Conservation (phyloP, 2,329 filamentous ascomycete genomes). For the Aspergillus ibericus region DNA sequence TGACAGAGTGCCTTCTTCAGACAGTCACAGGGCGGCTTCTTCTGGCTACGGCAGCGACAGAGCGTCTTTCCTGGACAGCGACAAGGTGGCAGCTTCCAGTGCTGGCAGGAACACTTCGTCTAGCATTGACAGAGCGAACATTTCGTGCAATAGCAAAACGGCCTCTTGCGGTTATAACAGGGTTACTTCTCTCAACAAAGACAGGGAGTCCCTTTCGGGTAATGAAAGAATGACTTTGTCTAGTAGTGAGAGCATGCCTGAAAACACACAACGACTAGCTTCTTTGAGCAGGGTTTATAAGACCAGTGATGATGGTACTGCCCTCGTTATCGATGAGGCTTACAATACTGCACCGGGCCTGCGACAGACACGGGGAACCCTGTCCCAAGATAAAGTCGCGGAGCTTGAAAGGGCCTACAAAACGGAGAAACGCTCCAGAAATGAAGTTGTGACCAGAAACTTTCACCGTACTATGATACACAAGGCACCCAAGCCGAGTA, state of each 20-base stretch:
- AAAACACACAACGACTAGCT: conserved; percentile 5
- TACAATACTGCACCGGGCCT: background rate
- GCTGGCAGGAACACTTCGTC: background rate
- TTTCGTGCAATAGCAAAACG: background rate
- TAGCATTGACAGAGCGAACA: background rate
- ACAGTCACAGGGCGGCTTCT: background rate
- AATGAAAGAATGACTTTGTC: background rate
- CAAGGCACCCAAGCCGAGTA: conserved; percentile 19
- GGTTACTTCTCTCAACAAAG: background rate
- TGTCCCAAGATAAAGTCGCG: conserved; percentile 10
- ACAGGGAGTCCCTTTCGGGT: background rate
- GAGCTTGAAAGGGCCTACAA: conserved; percentile 16
- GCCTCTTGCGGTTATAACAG: background rate
- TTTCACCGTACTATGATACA: conserved; percentile 36
- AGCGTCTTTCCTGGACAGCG: background rate
- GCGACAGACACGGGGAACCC: background rate
- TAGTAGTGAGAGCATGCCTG: background rate
- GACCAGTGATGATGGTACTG: background rate
- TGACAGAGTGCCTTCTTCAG: background rate
- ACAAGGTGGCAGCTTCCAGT: background rate
- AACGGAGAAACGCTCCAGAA: conserved; percentile 1
- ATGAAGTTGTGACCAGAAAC: conserved; percentile 25
- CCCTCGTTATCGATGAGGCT: background rate
- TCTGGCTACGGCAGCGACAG: background rate
- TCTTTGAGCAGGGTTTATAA: conserved; percentile 3